Base-by-base conservation (phyloP, 129 eudicot genomes). In the Centaurea solstitialis region DNA sequence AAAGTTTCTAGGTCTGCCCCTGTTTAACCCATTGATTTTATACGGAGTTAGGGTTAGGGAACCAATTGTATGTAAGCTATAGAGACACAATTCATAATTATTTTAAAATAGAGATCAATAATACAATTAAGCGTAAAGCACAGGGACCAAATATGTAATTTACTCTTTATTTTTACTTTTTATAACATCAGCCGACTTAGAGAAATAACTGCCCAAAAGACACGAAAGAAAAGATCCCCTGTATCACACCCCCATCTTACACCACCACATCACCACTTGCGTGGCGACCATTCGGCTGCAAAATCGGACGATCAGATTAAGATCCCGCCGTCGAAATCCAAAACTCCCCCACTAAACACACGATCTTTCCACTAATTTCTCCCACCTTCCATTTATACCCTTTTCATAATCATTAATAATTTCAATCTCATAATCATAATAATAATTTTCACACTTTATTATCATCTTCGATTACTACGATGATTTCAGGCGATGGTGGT, bases 401-500 rank as follows among this genome's bases (percentile, higher is more conserved):
- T 24, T n/a, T 5, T 66, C 73, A 18, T 8, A 78, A 71, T 4
- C 45, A 13, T 10, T 2, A 3, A 11, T n/a, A n/a, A n/a, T n/a
- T n/a, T n/a, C n/a, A n/a, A n/a, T n/a, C n/a, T n/a, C n/a, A n/a
- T n/a, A n/a, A n/a, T n/a, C n/a, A n/a, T n/a, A n/a, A n/a, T n/a
- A n/a, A n/a, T n/a, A n/a, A n/a, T n/a, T n/a, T n/a, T n/a, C n/a
- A n/a, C n/a, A n/a, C n/a, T n/a, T n/a, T n/a, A n/a, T n/a, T n/a
- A n/a, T n/a, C n/a, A n/a, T n/a, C n/a, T n/a, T n/a, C n/a, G n/a
- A n/a, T n/a, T n/a, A n/a, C n/a, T n/a, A n/a, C 20, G 18, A 75
- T 22, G 76, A 87, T 86, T 86, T 68, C 80, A 0, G 80, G 82
- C 0, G 87, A 76, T 7, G 90, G 89, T 73, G 87, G 76, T 10